Base-by-base conservation (phyloP, 345 rosid species). In the Ceriops zippeliana region DNA sequence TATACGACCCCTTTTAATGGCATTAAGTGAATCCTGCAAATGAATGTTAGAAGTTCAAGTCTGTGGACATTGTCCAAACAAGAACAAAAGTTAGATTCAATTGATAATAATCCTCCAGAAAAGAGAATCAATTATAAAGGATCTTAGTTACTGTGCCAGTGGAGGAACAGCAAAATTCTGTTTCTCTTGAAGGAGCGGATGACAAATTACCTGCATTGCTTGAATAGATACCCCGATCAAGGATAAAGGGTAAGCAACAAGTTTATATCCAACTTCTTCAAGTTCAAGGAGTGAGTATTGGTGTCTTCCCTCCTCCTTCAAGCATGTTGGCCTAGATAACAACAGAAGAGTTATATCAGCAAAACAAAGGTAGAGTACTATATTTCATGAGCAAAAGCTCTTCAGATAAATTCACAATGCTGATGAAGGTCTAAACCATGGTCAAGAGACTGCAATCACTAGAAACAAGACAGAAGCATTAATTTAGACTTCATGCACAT, bases 221-320 rank as follows among this genome's bases (percentile, higher is more conserved):
- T 59, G 88, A 49, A 93, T 86, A 51, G 96, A 89, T 58, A 87
- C 98, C 32, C 96, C 97, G 31, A 93, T 84, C 78, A 91, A 81
- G 76, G 95, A 89, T 71, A 86, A 84, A 4, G 96, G 97, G 77
- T 93, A 93, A 9, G 70, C 84, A n/a, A 86, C 96, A 66, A 93
- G 83, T 78, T 93, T 91, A 77, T 81, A 93, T 67, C 97, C 97
- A 49, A 93, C 61, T 74, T 84, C 92, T 74, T 91, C 96, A 58
- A 91, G 87, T 75, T 93, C 96, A 62, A 5, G 92, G 92, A 82
- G 76, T 81, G 19, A 88, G 76, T 28, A 91, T 88, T 6, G 96
- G 95, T 30, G 84, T 69, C 75, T 89, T 93, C 15, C 98, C 98
- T 47, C 98, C 95, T 67, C 88, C 96, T 87, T 92, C 98, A 70